Evolutionary conservation across 768 basidiomycete species (phyloP).

Genomic region (Pulveroboletus sp.): DNA sequence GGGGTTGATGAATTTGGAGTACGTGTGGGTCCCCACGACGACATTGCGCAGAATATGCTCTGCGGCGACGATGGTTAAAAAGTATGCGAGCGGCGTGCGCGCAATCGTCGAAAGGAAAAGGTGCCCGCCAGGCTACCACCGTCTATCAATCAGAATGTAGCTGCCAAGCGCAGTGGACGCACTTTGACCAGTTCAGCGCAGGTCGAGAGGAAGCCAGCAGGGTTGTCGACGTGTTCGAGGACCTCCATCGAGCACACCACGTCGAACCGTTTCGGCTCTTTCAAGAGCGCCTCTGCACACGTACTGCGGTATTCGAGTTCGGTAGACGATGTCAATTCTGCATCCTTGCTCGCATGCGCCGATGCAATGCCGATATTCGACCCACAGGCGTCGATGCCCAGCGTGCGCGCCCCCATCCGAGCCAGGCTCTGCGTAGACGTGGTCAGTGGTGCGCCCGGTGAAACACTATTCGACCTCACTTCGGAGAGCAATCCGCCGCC

Average conservation of each 20-base stretch:
- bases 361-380: slow-evolving; percentile 85
- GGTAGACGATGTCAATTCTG: slow-evolving; percentile 42
- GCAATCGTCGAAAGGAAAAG: slow-evolving; percentile 95
- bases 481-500: slow-evolving; percentile 94
- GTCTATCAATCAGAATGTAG: slow-evolving; percentile 1
- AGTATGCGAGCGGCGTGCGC: slow-evolving; percentile 72
- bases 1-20: slow-evolving; percentile 87
- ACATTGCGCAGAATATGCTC: slow-evolving; percentile 83
- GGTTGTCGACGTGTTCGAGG: slow-evolving; percentile 95
- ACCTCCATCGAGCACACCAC: slow-evolving; percentile 98
- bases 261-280: slow-evolving; percentile 70
- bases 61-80: slow-evolving; percentile 73
- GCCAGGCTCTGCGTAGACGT: slow-evolving; percentile 64
- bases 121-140: slow-evolving; percentile 84
- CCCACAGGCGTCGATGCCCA: slow-evolving; percentile 90
- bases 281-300: slow-evolving; percentile 71
- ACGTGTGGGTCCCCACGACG: slow-evolving; percentile 85
- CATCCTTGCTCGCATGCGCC: slow-evolving; percentile 79
- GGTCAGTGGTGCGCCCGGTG: not conserved
- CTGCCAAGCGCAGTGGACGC: slow-evolving; percentile 14
- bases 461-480: slow-evolving; percentile 41
- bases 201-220: slow-evolving; percentile 74
- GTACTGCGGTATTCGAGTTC: slow-evolving; percentile 66
- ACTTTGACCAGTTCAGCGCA: slow-evolving; percentile 89
- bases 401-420: slow-evolving; percentile 80